Base-by-base conservation (phyloP, 352 stramenopile species). In the Phytophthora megakarya region DNA sequence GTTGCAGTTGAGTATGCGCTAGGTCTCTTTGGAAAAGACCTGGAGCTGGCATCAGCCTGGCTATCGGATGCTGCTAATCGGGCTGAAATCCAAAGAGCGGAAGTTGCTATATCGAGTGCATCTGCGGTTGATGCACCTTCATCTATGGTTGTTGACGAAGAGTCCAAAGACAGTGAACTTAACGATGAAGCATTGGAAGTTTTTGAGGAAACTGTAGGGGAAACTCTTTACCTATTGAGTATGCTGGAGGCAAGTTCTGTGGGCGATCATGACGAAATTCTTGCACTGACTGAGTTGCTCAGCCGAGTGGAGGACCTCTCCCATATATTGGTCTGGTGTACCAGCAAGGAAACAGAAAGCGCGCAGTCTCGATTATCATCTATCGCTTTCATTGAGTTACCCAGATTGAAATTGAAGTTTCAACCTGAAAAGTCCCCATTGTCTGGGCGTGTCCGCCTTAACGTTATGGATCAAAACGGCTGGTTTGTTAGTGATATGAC, bases 381-480 rank as follows among this genome's bases (percentile, higher is more conserved):
- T 10, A 96, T 99, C 61, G 92, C 97, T 65, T 90, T 98, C 46
- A 93, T 99, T 67, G 97, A 99, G 64, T 80, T 99, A 25, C 98
- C 98, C 23, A 83, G 98, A 28, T 78, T 99, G 19, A 98, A 98
- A 65, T 72, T 99, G 16, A 98, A 96, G 49, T 97, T 99, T 51
- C 75, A 86, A 46, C 86, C 89, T 56, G 67, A 70, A 62, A 65
- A 88, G 78, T 59, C 78, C 47, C 33, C 65, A 67, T 16, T 68
- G 71, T 56, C 81, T 57, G 59, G 81, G 66, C 65, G 64, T 28
- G 62, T 93, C 40, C 79, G 79, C 3, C 63, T 93, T 23, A 74
- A 88, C 22, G 76, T 96, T 1, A 78, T 91, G 57, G 87, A 94
- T 62, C 85, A 96, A 61, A 92, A 78, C 48, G 84, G 84, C 3